Evolutionary conservation across 768 basidiomycete genomes (phyloP).

Genomic region (Cystobasidium tubakii): DNA sequence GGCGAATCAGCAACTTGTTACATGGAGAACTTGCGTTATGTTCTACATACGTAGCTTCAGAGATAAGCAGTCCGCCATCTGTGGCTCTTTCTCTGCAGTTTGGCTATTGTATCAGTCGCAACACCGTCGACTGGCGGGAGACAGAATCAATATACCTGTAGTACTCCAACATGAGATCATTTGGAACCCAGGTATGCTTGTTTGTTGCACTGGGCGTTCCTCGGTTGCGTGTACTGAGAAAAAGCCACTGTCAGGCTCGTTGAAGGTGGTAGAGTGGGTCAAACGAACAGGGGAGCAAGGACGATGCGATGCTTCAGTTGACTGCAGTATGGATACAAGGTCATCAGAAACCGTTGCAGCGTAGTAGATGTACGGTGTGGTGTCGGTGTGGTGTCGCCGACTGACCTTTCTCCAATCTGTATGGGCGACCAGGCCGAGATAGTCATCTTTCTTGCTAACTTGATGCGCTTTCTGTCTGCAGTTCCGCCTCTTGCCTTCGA

Average conservation of each 20-base stretch:
- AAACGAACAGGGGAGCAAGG: neutral
- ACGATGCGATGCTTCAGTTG: slow-evolving; percentile 13
- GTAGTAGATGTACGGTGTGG: neutral
- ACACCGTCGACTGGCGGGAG: no score
- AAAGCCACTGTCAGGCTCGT: neutral
- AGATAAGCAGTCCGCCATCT: slow-evolving; percentile 48
- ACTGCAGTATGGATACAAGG: neutral
- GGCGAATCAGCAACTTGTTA: neutral
- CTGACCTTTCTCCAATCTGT: neutral
- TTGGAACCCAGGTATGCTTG: slow-evolving; percentile 36
- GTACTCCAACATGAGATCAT: slow-evolving; percentile 25
- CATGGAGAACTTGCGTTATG: neutral
- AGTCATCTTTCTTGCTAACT: neutral
- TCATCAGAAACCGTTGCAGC: neutral
- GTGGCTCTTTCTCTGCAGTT: slow-evolving; percentile 49
- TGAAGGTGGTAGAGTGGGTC: neutral
- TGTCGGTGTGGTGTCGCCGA: neutral
- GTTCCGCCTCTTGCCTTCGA: no score
- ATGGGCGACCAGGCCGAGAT: slow-evolving; percentile 6
- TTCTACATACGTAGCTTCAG: slow-evolving; percentile 41
- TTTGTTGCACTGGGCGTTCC: neutral
- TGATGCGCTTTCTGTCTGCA: no score
- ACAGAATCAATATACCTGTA: neutral
- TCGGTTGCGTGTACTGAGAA: slow-evolving; percentile 34
- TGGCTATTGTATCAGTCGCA: neutral